Evolutionary conservation across 192 early-diverging fungal genomes (phyloP), one percentile per base, ranked within the genome.

Genomic region (Thamnidium elegans): DNA sequence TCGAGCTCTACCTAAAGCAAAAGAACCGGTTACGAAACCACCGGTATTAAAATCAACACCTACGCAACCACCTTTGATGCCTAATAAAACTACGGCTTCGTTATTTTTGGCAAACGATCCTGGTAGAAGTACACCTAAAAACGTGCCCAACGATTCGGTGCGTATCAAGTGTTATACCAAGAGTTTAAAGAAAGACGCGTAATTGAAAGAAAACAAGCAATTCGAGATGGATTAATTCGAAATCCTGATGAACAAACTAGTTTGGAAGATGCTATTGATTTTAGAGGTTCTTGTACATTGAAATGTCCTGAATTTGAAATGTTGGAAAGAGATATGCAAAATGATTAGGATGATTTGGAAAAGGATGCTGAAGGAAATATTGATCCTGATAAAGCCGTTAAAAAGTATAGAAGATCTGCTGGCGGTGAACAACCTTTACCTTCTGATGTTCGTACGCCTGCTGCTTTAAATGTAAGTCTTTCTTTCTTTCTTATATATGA

Each of bases 241-340:
- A 83, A 85, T 53, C 85, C 87, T 3, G 62, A 81, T 9, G 70
- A 76, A 7, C 77, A 77, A 3, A 77, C 73, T 42, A 55, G 74
- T 3, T 72, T 94, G 36, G 74, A 83, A 32, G 86, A 92, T 30
- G 93, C 93, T 1, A 76, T 86, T 20, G 63, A 72, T 7, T 84
- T 97, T 54, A 72, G 86, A 15, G 94, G 91, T 10, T 90, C 91
- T 1, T 97, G 95, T 56, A 65, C 72, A 66, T 85, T 89, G 26
- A 97, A 95, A 93, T 94, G 94, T 73, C 91, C 95, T 0, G 86
- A 86, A 65, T 94, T 86, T 67, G 95, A 97, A 75, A 80, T 90
- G 14, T 79, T 90, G 51, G 93, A 95, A 61, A 81, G 95, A 30
- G 89, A 93, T 55, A 82, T 84, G 50, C 88, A 90, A 50, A 86